Conservation (phyloP, 495 filamentous ascomycete genomes). For the Xylaria scruposa region DNA sequence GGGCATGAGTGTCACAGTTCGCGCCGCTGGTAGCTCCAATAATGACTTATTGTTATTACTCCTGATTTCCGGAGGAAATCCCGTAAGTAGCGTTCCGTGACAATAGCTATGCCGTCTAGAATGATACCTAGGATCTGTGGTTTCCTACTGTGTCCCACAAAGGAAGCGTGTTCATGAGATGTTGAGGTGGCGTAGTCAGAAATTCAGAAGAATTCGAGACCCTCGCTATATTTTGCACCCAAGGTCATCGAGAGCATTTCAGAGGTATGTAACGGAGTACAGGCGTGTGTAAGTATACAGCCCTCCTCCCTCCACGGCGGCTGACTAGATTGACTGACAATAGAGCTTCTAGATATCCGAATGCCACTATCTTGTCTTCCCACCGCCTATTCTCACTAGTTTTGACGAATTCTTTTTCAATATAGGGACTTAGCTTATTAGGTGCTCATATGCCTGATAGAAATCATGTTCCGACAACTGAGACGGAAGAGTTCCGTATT, state of each 20-base stretch:
- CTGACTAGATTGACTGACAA: constrained; percentile 13
- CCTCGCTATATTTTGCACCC: constrained; percentile 76
- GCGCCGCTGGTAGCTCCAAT: no score
- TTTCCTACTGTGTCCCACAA: constrained; percentile 61
- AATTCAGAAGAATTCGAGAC: constrained; percentile 65
- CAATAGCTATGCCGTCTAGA: constrained; percentile 74
- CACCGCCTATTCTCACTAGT: constrained; percentile 69
- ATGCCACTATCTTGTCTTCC: constrained; percentile 80
- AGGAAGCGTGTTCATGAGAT: constrained; percentile 44
- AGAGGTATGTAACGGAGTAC: constrained; percentile 74
- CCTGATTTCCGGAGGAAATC: no score
- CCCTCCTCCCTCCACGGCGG: no score
- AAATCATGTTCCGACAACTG: not conserved
- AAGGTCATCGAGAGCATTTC: constrained; percentile 72
- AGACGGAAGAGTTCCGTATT: not conserved
- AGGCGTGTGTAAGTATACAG: no score
- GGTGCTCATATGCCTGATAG: constrained; percentile 34
- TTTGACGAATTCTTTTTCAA: constrained; percentile 84
- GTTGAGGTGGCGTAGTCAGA: constrained; percentile 49
- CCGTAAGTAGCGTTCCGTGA: no score
- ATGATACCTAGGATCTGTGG: constrained; percentile 86
- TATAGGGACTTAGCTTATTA: constrained; percentile 83
- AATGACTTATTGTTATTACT: no score
- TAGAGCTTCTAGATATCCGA: constrained; percentile 60
- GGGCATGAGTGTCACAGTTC: no score